phyloP scores from a whole-genome alignment of 2,329 filamentous ascomycete genomes.

The Xylariaceae sp. region DNA sequence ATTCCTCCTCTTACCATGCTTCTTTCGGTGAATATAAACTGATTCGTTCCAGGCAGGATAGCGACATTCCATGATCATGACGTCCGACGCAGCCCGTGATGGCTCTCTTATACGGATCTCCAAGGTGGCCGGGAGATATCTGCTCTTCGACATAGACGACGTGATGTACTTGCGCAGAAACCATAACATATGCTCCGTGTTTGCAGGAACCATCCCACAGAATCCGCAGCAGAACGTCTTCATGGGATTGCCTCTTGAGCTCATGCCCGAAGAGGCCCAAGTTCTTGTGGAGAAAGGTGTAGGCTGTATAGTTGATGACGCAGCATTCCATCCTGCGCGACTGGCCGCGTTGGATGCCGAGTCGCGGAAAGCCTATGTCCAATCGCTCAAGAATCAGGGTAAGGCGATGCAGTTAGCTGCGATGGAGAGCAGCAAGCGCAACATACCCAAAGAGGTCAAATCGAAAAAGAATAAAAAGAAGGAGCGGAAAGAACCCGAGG shows the following conservation, averaged over 20 bases:
- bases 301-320: conserved; percentile 78
- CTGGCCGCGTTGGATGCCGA: conserved; percentile 54
- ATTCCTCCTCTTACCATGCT: conserved; percentile 9
- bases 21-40: conserved; percentile 11
- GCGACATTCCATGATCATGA: conserved; percentile 16
- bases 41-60: conserved; percentile 15
- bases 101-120: conserved; percentile 65
- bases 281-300: conserved; percentile 71
- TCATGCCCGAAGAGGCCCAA: conserved; percentile 85
- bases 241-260: conserved; percentile 77
- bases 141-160: conserved; percentile 81
- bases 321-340: conserved; percentile 59
- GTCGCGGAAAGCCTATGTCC: conserved; percentile 59
- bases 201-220: conserved; percentile 84
- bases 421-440: conserved; percentile 16
- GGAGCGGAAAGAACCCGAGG: conserved; percentile 3
- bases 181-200: conserved; percentile 78
- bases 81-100: conserved; percentile 10
- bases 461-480: conserved; percentile 15
- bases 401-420: conserved; percentile 30
- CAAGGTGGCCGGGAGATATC: conserved; percentile 71
- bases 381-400: conserved; percentile 45
- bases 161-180: conserved; percentile 71
- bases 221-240: conserved; percentile 94
- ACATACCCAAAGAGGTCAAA: conserved; percentile 9